These are phyloP conservation scores for Pseudomonodictys pantanalensis DNA, from an alignment of 495 filamentous ascomycete species.

Conservation along the genomic window DNA sequence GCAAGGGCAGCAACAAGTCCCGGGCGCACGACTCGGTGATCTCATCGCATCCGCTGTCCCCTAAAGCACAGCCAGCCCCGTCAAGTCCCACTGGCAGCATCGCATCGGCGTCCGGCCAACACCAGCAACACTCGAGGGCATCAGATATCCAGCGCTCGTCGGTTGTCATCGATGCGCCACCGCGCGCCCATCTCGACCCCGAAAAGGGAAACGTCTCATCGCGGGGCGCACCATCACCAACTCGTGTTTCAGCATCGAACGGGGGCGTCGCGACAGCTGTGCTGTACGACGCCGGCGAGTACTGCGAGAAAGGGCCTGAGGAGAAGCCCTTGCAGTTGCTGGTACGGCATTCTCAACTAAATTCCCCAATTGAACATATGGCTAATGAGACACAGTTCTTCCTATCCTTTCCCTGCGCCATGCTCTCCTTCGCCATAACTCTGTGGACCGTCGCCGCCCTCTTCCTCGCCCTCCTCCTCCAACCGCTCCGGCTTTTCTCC, in stretches of 20 bases:
- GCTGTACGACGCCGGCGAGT: slow-evolving; percentile 26
- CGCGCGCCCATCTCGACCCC: slow-evolving; percentile 21
- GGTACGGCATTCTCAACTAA: slow-evolving; percentile 12
- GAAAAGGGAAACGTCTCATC: slow-evolving; percentile 17
- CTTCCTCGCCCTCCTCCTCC: slow-evolving; percentile 34
- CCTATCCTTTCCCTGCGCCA: slow-evolving; percentile 36
- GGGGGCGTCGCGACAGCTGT: slow-evolving; percentile 22
- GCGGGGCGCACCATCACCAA: slow-evolving; percentile 4
- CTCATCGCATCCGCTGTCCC: slow-evolving; percentile 29
- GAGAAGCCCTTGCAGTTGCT: slow-evolving; percentile 27
- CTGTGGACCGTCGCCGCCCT: slow-evolving; percentile 38
- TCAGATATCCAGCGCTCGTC: slow-evolving; percentile 3
- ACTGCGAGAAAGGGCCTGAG: slow-evolving; percentile 21
- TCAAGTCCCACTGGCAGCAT: slow-evolving; percentile 30
- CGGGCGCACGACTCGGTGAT: slow-evolving; percentile 28
- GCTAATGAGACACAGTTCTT: slow-evolving; percentile 29
- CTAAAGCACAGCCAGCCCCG: slow-evolving; percentile 20
- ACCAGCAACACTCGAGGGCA: not conserved
- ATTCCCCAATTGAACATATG: not conserved
- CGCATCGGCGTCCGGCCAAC: slow-evolving; percentile 27
- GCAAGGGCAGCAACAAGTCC: slow-evolving; percentile 9
- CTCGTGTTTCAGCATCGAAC: slow-evolving; percentile 20
- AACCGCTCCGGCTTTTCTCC: slow-evolving; percentile 39
- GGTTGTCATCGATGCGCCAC: not conserved
- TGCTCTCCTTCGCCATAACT: slow-evolving; percentile 36